These are phyloP conservation scores for Yarrowia keelungensis DNA, from an alignment of 805 yeast species.

Conservation along the genomic window DNA sequence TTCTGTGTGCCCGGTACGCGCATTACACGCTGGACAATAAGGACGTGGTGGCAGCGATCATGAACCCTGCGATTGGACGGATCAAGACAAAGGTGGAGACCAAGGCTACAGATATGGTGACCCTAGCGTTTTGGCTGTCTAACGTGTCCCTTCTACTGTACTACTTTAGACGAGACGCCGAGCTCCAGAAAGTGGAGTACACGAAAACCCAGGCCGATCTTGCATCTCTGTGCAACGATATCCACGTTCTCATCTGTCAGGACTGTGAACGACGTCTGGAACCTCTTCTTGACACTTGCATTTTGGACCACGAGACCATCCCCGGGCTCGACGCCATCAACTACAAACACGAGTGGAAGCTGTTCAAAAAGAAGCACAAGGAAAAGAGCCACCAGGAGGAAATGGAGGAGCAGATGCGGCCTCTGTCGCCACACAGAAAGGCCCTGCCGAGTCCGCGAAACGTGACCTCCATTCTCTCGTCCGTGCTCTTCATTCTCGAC, in stretches of 20 bases:
- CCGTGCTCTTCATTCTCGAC: slow-evolving; percentile 82
- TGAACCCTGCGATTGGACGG: slow-evolving; percentile 49
- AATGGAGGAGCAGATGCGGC: slow-evolving; percentile 75
- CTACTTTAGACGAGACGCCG: slow-evolving; percentile 71
- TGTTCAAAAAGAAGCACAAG: slow-evolving; percentile 61
- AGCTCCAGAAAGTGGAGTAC: slow-evolving; percentile 49
- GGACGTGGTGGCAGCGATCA: slow-evolving; percentile 48
- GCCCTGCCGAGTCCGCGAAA: slow-evolving; percentile 89
- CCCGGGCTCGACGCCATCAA: slow-evolving; percentile 80
- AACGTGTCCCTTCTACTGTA: slow-evolving; percentile 77
- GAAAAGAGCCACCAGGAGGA: slow-evolving; percentile 68
- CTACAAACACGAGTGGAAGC: slow-evolving; percentile 76
- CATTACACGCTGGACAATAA: slow-evolving; percentile 48
- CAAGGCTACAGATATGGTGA: slow-evolving; percentile 52
- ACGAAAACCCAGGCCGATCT: slow-evolving; percentile 46
- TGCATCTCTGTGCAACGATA: slow-evolving; percentile 48
- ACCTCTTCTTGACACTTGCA: slow-evolving; percentile 48
- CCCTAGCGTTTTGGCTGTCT: slow-evolving; percentile 83
- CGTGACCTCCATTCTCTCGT: slow-evolving; percentile 85
- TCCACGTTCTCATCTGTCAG: slow-evolving; percentile 48
- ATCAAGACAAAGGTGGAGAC: slow-evolving; percentile 48
- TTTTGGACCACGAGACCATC: slow-evolving; percentile 75
- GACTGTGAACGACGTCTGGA: slow-evolving; percentile 52
- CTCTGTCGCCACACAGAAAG: slow-evolving; percentile 81
- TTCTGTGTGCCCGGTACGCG: slow-evolving; percentile 53